These are phyloP conservation scores for Gracilaria gracilis DNA, from an alignment of 23 red algal genomes.

Conservation along the genomic window DNA sequence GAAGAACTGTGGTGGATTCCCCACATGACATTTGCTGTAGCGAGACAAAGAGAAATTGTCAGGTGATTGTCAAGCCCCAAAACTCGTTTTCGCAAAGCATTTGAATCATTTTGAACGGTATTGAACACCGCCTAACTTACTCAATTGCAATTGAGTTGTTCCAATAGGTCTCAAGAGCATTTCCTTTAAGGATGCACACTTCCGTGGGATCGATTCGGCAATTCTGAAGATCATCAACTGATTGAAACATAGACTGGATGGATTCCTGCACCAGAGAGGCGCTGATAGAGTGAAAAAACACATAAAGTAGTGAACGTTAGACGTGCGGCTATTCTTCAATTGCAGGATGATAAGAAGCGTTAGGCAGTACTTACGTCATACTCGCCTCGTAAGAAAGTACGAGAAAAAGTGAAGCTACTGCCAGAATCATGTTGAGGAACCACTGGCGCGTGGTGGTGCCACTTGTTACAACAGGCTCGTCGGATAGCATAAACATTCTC, in stretches of 20 bases:
- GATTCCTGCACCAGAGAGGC: conserved; percentile 45
- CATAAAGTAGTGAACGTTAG: background rate
- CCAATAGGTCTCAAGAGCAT: conserved; percentile 48
- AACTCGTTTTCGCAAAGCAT: no score
- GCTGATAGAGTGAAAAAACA: background rate
- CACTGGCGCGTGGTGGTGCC: conserved; percentile 1
- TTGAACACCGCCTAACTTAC: background rate
- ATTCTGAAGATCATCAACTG: conserved; percentile 11
- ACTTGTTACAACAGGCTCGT: background rate
- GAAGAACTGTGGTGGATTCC: background rate
- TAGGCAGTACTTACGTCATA: conserved; percentile 23
- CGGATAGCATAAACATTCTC: conserved; percentile 19
- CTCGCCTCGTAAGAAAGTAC: conserved; percentile 32
- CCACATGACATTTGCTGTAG: background rate
- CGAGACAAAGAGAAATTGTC: background rate
- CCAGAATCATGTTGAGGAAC: conserved; percentile 35
- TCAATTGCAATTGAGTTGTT: conserved; percentile 3
- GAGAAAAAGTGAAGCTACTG: conserved; percentile 28
- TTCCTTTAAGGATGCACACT: conserved; percentile 28
- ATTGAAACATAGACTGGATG: background rate
- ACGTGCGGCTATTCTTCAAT: no score
- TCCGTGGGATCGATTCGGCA: conserved; percentile 26
- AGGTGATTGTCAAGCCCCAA: no score
- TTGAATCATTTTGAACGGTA: no score
- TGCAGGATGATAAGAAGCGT: background rate